Evolutionary conservation across 495 filamentous ascomycete genomes (phyloP).

Genomic region (Penicillium angulare): DNA sequence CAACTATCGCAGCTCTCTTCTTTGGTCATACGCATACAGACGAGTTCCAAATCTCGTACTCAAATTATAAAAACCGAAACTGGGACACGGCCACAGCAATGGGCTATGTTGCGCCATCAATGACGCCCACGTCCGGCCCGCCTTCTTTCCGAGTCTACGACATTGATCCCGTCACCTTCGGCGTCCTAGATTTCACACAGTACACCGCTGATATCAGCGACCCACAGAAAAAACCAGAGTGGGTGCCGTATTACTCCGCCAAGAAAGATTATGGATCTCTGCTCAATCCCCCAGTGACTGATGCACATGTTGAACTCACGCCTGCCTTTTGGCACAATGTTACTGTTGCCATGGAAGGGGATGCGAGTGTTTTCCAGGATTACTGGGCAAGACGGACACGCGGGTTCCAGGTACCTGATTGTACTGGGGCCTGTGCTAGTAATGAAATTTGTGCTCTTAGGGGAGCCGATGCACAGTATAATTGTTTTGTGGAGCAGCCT

Average conservation of each 20-base stretch:
- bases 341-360: slow-evolving; percentile 40
- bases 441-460: slow-evolving; percentile 42
- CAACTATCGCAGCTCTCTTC: slow-evolving; percentile 55
- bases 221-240: slow-evolving; percentile 38
- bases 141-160: slow-evolving; percentile 58
- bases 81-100: slow-evolving; percentile 41
- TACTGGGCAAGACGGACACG: slow-evolving; percentile 38
- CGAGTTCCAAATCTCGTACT: slow-evolving; percentile 54
- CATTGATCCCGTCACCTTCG: slow-evolving; percentile 55
- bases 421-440: slow-evolving; percentile 34
- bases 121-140: slow-evolving; percentile 53
- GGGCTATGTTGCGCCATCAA: slow-evolving; percentile 50
- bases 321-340: slow-evolving; percentile 61
- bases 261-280: slow-evolving; percentile 50
- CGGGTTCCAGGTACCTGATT: slow-evolving; percentile 31
- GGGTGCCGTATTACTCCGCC: slow-evolving; percentile 54
- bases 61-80: slow-evolving; percentile 36
- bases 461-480: slow-evolving; percentile 37
- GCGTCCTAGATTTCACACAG: slow-evolving; percentile 49
- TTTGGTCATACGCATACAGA: slow-evolving; percentile 59
- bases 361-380: slow-evolving; percentile 34
- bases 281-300: slow-evolving; percentile 36
- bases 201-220: slow-evolving; percentile 53
- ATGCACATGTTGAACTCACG: slow-evolving; percentile 41
- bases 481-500: slow-evolving; percentile 20